A percentile compares a stretch with the other conserved stretches of the same genome.
phyloP scores from a whole-genome alignment of 2,329 filamentous ascomycete genomes.

The Tolypocladium ovalisporum region DNA sequence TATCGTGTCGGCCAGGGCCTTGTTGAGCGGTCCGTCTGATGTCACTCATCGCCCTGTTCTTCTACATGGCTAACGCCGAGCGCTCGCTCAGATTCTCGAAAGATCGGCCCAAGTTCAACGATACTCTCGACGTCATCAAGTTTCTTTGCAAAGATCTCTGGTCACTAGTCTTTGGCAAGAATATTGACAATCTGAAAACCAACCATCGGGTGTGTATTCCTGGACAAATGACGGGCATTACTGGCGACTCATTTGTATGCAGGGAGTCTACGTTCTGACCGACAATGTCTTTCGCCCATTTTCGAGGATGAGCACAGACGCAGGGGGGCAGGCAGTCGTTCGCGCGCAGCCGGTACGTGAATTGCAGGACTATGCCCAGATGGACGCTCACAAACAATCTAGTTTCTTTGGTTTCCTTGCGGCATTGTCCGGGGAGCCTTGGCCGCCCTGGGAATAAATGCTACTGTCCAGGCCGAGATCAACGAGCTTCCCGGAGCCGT shows the following conservation, averaged over 20 bases:
- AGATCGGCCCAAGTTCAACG: constrained; percentile 78
- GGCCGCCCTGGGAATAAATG: constrained; percentile 81
- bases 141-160: constrained; percentile 98
- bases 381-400: constrained; percentile 5
- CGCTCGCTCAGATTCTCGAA: constrained; percentile 55
- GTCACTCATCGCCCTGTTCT: background rate
- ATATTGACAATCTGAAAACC: constrained; percentile 97
- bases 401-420: constrained; percentile 94
- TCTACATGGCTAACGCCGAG: background rate
- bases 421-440: constrained; percentile 87
- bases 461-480: constrained; percentile 84
- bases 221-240: background rate
- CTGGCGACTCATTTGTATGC: constrained; percentile 3
- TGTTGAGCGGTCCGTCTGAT: constrained; percentile 62
- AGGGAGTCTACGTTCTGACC: constrained; percentile 93
- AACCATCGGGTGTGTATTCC: constrained; percentile 64
- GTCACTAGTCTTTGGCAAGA: constrained; percentile 89
- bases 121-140: constrained; percentile 93
- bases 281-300: constrained; percentile 88
- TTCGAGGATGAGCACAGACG: constrained; percentile 76
- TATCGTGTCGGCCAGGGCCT: constrained; percentile 89
- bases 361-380: background rate
- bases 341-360: constrained; percentile 66
- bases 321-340: constrained; percentile 59
- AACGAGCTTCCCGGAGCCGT: constrained; percentile 78